phyloP scores from a whole-genome alignment of 345 rosid species.

The Raphanus sativus region DNA sequence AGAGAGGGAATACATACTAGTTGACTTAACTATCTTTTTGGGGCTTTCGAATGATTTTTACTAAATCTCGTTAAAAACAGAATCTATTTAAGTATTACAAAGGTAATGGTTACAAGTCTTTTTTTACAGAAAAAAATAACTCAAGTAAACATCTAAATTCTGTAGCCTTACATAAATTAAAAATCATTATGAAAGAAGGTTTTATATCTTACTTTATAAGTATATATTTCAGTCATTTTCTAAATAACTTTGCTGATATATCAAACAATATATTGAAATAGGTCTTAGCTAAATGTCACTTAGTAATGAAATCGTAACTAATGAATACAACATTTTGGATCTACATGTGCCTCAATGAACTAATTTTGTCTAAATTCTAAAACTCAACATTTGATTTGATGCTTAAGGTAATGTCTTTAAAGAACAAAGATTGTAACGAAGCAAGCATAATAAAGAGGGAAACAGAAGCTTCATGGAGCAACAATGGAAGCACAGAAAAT shows the following conservation, averaged over 20 bases:
- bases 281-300: not conserved
- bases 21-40: not conserved
- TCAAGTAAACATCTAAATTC: not conserved
- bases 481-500: conserved; percentile 56
- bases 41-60: not conserved
- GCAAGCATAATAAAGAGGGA: conserved; percentile 50
- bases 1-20: not conserved
- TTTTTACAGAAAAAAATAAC: not conserved
- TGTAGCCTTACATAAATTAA: not conserved
- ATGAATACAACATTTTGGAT: not conserved
- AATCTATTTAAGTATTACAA: not conserved
- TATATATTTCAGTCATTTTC: not conserved
- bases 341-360: not conserved
- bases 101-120: not conserved
- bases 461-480: conserved; percentile 69
- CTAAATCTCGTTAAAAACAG: no score
- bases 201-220: not conserved
- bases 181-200: not conserved
- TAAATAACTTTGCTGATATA: not conserved
- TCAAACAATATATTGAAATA: not conserved
- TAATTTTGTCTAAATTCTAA: not conserved
- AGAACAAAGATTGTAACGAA: conserved; percentile 50
- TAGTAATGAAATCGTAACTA: not conserved
- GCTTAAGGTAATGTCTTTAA: conserved; percentile 52
- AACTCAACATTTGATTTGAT: conserved; percentile 20